phyloP scores from a whole-genome alignment of 169 alveolate genomes.

The Babesia caballi region DNA sequence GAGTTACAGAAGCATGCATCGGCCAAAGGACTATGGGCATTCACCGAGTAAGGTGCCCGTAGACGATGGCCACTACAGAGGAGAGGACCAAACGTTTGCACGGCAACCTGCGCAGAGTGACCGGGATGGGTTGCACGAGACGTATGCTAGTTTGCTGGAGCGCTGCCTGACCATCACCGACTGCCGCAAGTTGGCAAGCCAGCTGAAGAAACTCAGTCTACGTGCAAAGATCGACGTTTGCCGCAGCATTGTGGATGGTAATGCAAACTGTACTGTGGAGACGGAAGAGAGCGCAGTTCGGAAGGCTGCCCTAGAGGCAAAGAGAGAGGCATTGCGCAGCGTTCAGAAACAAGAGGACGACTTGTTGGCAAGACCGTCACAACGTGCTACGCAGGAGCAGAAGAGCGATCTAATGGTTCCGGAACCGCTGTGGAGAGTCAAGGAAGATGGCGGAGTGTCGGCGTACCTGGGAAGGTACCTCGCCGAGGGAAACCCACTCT shows the following conservation, averaged over 20 bases:
- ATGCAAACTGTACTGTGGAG: not conserved
- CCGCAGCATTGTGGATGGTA: not conserved
- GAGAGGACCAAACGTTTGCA: no score
- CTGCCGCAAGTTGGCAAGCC: not conserved
- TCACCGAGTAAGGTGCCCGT: no score
- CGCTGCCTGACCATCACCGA: not conserved
- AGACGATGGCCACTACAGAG: no score
- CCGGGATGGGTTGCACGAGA: not conserved
- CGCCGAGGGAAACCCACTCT: conserved; percentile 10
- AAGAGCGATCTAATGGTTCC: not conserved
- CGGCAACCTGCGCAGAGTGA: not conserved
- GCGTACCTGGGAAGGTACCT: conserved; percentile 33
- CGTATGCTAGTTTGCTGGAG: not conserved
- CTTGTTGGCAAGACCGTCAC: not conserved
- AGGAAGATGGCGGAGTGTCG: conserved; percentile 54
- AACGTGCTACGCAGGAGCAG: not conserved
- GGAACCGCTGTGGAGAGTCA: conserved; percentile 49
- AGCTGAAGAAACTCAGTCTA: not conserved
- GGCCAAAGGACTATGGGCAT: no score
- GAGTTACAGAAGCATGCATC: no score
- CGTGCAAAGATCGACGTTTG: not conserved
- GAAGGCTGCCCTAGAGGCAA: not conserved
- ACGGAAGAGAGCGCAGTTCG: no score
- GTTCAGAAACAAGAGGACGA: not conserved
- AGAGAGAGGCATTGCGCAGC: not conserved